These are phyloP conservation scores for Boletus bicolor DNA, from an alignment of 768 basidiomycete species.

Conservation along the genomic window DNA sequence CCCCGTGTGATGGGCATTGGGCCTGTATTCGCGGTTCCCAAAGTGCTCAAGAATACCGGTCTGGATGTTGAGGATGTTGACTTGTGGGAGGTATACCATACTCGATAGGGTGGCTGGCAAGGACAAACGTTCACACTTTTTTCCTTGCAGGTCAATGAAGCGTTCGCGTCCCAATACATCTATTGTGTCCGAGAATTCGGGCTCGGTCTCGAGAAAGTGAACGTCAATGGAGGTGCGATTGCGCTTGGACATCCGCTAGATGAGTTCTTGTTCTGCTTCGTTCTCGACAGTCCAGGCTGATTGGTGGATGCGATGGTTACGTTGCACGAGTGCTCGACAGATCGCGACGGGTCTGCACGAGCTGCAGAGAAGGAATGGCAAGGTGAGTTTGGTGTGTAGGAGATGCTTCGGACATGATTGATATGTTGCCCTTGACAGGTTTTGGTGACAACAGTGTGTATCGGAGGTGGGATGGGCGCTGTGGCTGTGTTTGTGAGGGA, in stretches of 20 bases:
- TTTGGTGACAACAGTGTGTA: constrained; percentile 86
- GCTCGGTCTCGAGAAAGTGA: constrained; percentile 65
- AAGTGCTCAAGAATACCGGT: constrained; percentile 64
- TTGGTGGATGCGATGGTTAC: constrained; percentile 34
- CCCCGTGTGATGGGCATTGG: constrained; percentile 90
- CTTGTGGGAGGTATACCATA: constrained; percentile 60
- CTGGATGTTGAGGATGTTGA: constrained; percentile 69
- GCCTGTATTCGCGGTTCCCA: constrained; percentile 80
- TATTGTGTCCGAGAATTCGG: constrained; percentile 67
- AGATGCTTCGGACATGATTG: not conserved
- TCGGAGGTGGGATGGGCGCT: constrained; percentile 90
- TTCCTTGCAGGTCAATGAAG: constrained; percentile 74
- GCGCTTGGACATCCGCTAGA: constrained; percentile 82
- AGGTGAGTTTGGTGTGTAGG: constrained; percentile 38
- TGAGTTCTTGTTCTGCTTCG: constrained; percentile 38
- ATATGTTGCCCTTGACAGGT: constrained; percentile 41
- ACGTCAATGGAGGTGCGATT: constrained; percentile 90
- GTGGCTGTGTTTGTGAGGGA: constrained; percentile 71
- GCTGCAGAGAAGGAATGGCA: constrained; percentile 63
- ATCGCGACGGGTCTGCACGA: constrained; percentile 81
- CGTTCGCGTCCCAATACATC: constrained; percentile 81
- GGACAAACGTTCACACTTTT: not conserved
- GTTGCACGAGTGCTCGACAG: constrained; percentile 82
- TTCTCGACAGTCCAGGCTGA: constrained; percentile 6
- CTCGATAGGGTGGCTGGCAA: not conserved